Conservation (phyloP, 805 yeast species). For the Pichia rugopelliculosa region DNA sequence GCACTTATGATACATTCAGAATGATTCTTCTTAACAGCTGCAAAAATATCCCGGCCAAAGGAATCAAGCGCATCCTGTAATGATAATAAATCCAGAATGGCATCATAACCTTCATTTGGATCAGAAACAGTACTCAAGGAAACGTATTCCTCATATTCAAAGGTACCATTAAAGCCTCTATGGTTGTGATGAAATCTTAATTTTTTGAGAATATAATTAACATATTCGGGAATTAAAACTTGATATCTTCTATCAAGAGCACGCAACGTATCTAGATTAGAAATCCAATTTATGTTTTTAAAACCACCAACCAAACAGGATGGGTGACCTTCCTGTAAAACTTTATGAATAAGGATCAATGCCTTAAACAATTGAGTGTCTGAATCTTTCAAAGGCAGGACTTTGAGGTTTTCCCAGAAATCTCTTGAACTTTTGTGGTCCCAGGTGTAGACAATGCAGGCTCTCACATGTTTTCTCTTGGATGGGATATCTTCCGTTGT, state of each 20-base stretch:
- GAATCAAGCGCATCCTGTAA: slow-evolving; percentile 80
- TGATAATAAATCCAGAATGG: slow-evolving; percentile 76
- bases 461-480: slow-evolving; percentile 90
- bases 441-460: slow-evolving; percentile 95
- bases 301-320: slow-evolving; percentile 74
- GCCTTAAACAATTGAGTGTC: slow-evolving; percentile 84
- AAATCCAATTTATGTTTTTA: slow-evolving; percentile 69
- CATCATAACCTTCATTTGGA: slow-evolving; percentile 93
- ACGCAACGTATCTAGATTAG: slow-evolving; percentile 56
- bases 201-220: slow-evolving; percentile 59
- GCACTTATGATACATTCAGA: slow-evolving; percentile 78
- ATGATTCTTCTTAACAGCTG: slow-evolving; percentile 47
- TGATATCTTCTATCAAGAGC: slow-evolving; percentile 51
- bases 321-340: slow-evolving; percentile 97
- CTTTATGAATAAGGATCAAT: slow-evolving; percentile 78
- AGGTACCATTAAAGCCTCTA: slow-evolving; percentile 88
- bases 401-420: slow-evolving; percentile 77
- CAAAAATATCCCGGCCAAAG: slow-evolving; percentile 66
- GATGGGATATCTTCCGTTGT: slow-evolving; percentile 85
- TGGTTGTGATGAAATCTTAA: slow-evolving; percentile 77
- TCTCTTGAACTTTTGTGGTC: slow-evolving; percentile 80
- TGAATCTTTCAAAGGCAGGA: slow-evolving; percentile 72
- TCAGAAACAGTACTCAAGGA: slow-evolving; percentile 82
- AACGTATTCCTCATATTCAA: slow-evolving; percentile 92
- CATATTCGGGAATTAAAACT: slow-evolving; percentile 70